Evolutionary conservation across 176 grass and related monocot species (phyloP), one percentile per base, ranked within the genome.

Genomic region (Avena sativa): DNA sequence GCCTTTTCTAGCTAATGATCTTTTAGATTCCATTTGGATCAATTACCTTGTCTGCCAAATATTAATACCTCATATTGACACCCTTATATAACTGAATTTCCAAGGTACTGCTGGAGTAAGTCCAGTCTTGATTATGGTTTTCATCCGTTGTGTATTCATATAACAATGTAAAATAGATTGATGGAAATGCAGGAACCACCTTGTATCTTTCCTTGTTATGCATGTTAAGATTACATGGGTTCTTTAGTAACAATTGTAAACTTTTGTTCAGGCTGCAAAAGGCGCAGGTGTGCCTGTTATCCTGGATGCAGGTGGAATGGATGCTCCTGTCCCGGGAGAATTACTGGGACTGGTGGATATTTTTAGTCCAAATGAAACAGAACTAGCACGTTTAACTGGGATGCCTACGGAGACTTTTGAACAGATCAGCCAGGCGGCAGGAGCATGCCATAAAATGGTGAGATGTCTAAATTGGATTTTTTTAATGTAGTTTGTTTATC

Each of bases 351-450:
- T 96, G 48, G 92, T 98, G 60, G 97, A 96, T 52, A 88, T 98
- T 73, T 98, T 98, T 78, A 98, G 97, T 86, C 97, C 97, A 73
- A 98, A 98, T 94, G 97, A 98, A 94, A 96, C 93, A 56, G 97
- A 98, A 80, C 77, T 98, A 60, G 92, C 92, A 50, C 90, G 94
- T 80, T 84, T 98, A 78, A 94, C 92, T 70, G 90, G 90, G 83
- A 83, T 96, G 93, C 82, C 84, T 79, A 94, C 97, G 8, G 97
- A 94, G 12, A 90, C 90, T 61, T 93, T 94, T 88, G 90, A 98
- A 81, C 94, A 96, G 85, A 98, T 94, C 71, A 83, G 76, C 62
- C 87, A 87, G 73, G 97, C 94, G 80, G 94, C 85, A 78, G 65
- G 21, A 25, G 87, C 88, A 93, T 96, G 94, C 68, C 87, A 96